Base-by-base conservation (phyloP, 179 eudicot species). In the Corrigiola litoralis region DNA sequence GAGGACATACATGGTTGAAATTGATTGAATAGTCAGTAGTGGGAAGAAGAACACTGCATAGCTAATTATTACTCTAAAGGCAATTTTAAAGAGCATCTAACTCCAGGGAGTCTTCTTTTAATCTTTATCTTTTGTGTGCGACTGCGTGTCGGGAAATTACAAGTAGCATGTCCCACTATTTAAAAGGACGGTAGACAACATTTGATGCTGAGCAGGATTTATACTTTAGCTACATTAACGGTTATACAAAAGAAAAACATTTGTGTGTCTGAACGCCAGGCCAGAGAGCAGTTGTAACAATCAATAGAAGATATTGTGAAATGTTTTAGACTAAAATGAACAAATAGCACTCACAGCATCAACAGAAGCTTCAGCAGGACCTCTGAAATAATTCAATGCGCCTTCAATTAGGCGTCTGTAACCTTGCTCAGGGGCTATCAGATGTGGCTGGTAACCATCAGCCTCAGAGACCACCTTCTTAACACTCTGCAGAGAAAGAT, bases 351-450 rank as follows among this genome's bases (percentile, higher is more conserved):
- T 83, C 71, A 92, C 96, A 60, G 98, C 96, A 75, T 92, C 98
- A 21, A 89, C 96, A 62, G 96, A 80, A 47, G 98, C 92, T 78
- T 92, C 98, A 48, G 96, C 89, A 37, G 96, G 98, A 31, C 89
- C 92, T 67, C 79, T 83, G 65, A 89, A 85, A 71, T 77, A 89
- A 63, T 72, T 79, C 61, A 92, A 63, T 23, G 95, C 71, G 23
- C 95, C 90, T 54, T 92, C 98, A 80, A 92, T 92, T 36, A 92
- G 90, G 33, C 98, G 86, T 3, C 98, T 80, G 63, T 87, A 92
- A 55, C 95, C 98, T 74, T 92, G 98, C 82, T 92, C 98, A 18
- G 96, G 98, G 31, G 96, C 98, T 62, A 92, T 92, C 67, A 92
- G 80, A 70, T 89, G 98, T 49, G 96, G 96, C 73, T 91, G 97